Base-by-base conservation (phyloP, 371 early-diverging fungal genomes). In the Rhizomucor miehei region DNA sequence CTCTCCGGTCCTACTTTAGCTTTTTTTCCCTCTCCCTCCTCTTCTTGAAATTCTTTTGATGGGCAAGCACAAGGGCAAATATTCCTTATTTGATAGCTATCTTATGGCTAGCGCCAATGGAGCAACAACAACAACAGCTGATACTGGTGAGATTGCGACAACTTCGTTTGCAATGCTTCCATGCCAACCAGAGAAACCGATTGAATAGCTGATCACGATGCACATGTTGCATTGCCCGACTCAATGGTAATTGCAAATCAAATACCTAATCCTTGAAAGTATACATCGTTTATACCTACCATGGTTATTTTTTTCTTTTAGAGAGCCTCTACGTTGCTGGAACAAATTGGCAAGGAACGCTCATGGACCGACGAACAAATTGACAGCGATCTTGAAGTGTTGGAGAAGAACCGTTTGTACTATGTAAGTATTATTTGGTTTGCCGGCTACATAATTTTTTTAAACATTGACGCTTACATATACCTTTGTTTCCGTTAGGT, bases 311-410 rank as follows among this genome's bases (percentile, higher is more conserved):
- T 35, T 6, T 35, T 0, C n/a, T 19, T 25, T 29, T 41, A 84
- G 85, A 73, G 81, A 73, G 72, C 76, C 14, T 81, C 83, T 0
- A 82, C 82, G 1, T 45, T 86, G n/a, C 49, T 86, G 53, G 82
- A 84, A 48, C 84, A 79, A 52, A 80, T 86, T 36, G 82, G 84
- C 39, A 54, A 73, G 46, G 86, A 83, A 52, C 69, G 77, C 20
- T 77, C 78, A 14, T 86, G 86, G 86, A 71, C 75, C 11, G 62
- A 73, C 38, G 67, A 75, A n/a, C 80, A 86, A 62, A 70, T 86
- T 13, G 69, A 78, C 17, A 60, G 56, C 29, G 86, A 85, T 48
- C 69, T 80, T 40, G 60, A 63, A 17, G 63, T 80, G 25, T 52
- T 85, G 51, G 79, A 79, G 16, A 50, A 59, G 13, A 80, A 85